A percentile compares a stretch with the other conserved stretches of the same genome.
These are phyloP conservation scores for Ormosia emarginata DNA, from an alignment of 306 rosid species.

Conservation along the genomic window DNA sequence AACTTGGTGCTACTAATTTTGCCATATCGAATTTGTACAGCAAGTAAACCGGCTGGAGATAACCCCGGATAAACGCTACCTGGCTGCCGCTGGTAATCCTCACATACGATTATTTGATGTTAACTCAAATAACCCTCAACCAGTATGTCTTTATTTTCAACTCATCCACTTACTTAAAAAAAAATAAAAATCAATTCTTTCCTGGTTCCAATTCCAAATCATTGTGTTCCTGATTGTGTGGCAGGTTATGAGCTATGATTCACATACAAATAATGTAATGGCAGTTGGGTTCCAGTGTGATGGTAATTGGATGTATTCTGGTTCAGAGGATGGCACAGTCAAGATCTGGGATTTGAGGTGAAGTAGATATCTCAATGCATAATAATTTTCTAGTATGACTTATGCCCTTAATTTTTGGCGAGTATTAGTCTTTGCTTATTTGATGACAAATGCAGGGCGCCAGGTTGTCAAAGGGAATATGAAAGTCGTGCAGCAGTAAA, in stretches of 20 bases:
- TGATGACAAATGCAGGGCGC: constrained; percentile 64
- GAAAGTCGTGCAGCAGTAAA: constrained; percentile 98
- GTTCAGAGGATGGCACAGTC: constrained; percentile 98
- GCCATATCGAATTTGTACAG: constrained; percentile 34
- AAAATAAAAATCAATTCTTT: not conserved
- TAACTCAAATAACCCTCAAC: constrained; percentile 87
- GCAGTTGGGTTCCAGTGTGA: constrained; percentile 99
- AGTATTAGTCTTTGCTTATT: constrained; percentile 18
- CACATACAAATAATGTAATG: constrained; percentile 94
- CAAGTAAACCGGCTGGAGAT: constrained; percentile 97
- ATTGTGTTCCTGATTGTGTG: constrained; percentile 11
- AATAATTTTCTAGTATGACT: not conserved
- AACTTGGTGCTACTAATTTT: constrained; percentile 25
- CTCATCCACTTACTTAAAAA: not conserved
- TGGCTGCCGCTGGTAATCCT: constrained; percentile 99
- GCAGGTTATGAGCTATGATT: constrained; percentile 94
- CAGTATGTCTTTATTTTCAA: constrained; percentile 50
- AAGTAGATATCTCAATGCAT: not conserved
- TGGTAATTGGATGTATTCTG: constrained; percentile 99
- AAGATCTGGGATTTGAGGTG: constrained; percentile 99
- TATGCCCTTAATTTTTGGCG: not conserved
- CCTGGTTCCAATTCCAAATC: not conserved
- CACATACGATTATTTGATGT: constrained; percentile 95
- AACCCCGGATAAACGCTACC: constrained; percentile 88
- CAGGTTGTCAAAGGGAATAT: constrained; percentile 97